phyloP scores from a whole-genome alignment of 2,329 filamentous ascomycete species.

The Ilyonectria destructans region DNA sequence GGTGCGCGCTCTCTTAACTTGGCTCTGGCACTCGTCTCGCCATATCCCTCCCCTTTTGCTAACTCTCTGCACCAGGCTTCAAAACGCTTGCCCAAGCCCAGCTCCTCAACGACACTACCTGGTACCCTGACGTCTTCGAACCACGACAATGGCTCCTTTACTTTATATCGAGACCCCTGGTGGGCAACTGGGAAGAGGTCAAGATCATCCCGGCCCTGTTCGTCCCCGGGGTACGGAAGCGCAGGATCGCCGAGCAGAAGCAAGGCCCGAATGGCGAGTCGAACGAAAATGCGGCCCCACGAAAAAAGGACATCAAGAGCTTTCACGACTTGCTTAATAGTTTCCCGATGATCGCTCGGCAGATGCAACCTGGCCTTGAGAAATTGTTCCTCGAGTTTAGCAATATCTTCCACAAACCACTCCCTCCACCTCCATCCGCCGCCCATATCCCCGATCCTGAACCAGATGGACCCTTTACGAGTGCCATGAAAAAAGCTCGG shows the following conservation, averaged over 20 bases:
- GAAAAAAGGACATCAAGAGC: slow-evolving; percentile 91
- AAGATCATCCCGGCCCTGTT: slow-evolving; percentile 79
- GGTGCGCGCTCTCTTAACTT: slow-evolving; percentile 65
- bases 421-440: slow-evolving; percentile 82
- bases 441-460: slow-evolving; percentile 71
- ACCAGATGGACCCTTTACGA: slow-evolving; percentile 70
- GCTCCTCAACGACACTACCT: slow-evolving; percentile 86
- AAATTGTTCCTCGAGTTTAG: slow-evolving; percentile 92
- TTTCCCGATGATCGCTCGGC: slow-evolving; percentile 95
- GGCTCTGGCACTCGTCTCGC: neutral
- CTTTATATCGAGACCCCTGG: slow-evolving; percentile 91
- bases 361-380: slow-evolving; percentile 95
- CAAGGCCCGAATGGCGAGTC: slow-evolving; percentile 57
- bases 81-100: slow-evolving; percentile 92
- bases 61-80: slow-evolving; percentile 75
- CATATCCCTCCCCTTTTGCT: slow-evolving; percentile 39
- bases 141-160: slow-evolving; percentile 96
- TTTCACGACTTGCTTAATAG: slow-evolving; percentile 92
- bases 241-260: slow-evolving; percentile 56
- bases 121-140: slow-evolving; percentile 91
- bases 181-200: slow-evolving; percentile 86
- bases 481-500: slow-evolving; percentile 70
- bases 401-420: slow-evolving; percentile 85
- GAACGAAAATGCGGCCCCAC: slow-evolving; percentile 60
- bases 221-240: slow-evolving; percentile 61